Conservation (phyloP, 148 eudicot genomes). For the Vaccinium myrtillus region DNA sequence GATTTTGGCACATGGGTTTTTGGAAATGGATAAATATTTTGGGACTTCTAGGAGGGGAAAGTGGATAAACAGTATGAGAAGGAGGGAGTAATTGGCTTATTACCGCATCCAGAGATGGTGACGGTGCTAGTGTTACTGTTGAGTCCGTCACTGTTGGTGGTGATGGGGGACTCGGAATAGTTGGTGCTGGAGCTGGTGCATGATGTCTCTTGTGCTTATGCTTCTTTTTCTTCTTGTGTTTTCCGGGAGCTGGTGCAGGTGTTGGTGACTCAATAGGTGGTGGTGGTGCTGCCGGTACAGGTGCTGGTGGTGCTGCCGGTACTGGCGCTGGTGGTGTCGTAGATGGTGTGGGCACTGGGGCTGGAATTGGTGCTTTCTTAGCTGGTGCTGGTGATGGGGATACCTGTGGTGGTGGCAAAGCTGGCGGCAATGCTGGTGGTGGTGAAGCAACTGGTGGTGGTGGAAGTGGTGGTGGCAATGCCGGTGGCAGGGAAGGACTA, state of each 20-base stretch:
- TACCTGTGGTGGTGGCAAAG: slow-evolving; percentile 30
- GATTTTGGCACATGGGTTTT: background rate
- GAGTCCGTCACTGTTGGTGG: slow-evolving; percentile 54
- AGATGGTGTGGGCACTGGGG: slow-evolving; percentile 28
- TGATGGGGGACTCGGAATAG: slow-evolving; percentile 72
- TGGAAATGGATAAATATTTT: background rate
- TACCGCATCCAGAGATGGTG: slow-evolving; percentile 71
- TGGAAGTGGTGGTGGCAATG: slow-evolving; percentile 30
- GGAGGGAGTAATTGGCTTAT: slow-evolving; percentile 11
- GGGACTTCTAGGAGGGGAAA: background rate
- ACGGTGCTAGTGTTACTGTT: slow-evolving; percentile 70
- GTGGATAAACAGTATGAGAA: background rate
- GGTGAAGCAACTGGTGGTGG: slow-evolving; percentile 32
- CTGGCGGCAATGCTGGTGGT: slow-evolving; percentile 22
- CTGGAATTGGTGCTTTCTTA: slow-evolving; percentile 30
- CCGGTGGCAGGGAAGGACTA: slow-evolving; percentile 28
- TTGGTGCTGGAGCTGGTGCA: slow-evolving; percentile 84
- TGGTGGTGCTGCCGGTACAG: slow-evolving; percentile 23
- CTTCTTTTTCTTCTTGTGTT: slow-evolving; percentile 54
- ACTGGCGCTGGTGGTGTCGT: slow-evolving; percentile 19
- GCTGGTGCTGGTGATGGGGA: slow-evolving; percentile 36
- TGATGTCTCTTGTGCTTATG: slow-evolving; percentile 69
- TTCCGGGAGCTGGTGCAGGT: slow-evolving; percentile 65
- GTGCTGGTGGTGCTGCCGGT: slow-evolving; percentile 30
- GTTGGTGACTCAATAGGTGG: slow-evolving; percentile 25